Evolutionary conservation across 2,329 filamentous ascomycete species (phyloP).

Genomic region (Xylariales sp.): DNA sequence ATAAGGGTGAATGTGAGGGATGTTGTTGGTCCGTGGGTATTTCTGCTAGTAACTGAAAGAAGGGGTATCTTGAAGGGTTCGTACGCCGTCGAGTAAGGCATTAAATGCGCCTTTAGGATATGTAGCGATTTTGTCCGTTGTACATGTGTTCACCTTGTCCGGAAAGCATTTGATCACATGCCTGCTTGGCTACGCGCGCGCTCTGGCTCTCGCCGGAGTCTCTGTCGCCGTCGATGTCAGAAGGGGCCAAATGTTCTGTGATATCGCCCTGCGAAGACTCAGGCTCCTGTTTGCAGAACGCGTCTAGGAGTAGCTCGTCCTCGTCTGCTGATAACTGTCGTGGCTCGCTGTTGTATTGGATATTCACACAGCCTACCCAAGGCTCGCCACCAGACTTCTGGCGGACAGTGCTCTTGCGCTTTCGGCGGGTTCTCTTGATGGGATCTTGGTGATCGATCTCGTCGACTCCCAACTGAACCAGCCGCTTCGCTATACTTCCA

Average conservation of each 20-base stretch:
- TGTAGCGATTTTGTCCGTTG: slow-evolving; percentile 35
- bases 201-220: slow-evolving; percentile 47
- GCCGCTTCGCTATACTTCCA: slow-evolving; percentile 61
- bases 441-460: slow-evolving; percentile 56
- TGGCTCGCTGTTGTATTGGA: slow-evolving; percentile 39
- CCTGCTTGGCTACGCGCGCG: slow-evolving; percentile 53
- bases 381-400: slow-evolving; percentile 38
- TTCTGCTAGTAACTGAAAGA: slow-evolving; percentile 28
- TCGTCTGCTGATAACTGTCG: slow-evolving; percentile 49
- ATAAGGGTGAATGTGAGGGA: slow-evolving; percentile 14
- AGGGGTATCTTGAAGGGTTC: slow-evolving; percentile 33
- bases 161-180: slow-evolving; percentile 51
- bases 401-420: slow-evolving; percentile 49
- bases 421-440: slow-evolving; percentile 57
- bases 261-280: slow-evolving; percentile 38
- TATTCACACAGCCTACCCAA: slow-evolving; percentile 37
- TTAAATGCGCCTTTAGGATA: slow-evolving; percentile 24
- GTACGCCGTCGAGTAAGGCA: slow-evolving; percentile 7
- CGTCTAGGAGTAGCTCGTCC: slow-evolving; percentile 46
- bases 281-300: slow-evolving; percentile 43
- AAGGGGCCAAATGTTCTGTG: slow-evolving; percentile 39
- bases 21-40: slow-evolving; percentile 11
- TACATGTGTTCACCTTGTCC: slow-evolving; percentile 44
- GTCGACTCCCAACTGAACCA: slow-evolving; percentile 61
- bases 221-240: slow-evolving; percentile 37